Conservation (phyloP, 176 grass and related monocot species). For the Musa schizocarpa region DNA sequence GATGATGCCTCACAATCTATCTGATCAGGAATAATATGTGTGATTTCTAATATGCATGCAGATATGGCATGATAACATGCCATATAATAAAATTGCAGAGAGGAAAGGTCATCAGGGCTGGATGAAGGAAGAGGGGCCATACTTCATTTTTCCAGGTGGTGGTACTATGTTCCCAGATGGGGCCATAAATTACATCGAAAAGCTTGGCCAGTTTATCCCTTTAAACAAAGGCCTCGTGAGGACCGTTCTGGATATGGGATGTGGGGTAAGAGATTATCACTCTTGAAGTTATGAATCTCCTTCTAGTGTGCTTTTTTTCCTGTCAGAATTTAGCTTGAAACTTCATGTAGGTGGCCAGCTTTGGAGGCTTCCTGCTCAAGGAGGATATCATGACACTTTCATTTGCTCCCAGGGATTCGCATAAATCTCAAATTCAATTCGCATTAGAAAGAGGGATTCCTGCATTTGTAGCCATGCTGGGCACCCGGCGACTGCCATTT, state of each 20-base stretch:
- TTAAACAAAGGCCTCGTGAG: conserved; percentile 57
- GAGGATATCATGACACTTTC: conserved; percentile 82
- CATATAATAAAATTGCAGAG: conserved; percentile 88
- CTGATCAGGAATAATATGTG: neutral
- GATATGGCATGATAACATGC: conserved; percentile 98
- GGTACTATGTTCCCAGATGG: conserved; percentile 94
- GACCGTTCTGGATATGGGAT: conserved; percentile 92
- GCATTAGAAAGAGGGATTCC: conserved; percentile 89
- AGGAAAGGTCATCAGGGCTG: conserved; percentile 96
- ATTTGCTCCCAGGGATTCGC: conserved; percentile 93
- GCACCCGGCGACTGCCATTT: conserved; percentile 70
- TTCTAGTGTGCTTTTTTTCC: neutral
- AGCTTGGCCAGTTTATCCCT: conserved; percentile 48
- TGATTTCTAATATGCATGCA: conserved; percentile 26
- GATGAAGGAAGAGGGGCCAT: conserved; percentile 77
- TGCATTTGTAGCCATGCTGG: conserved; percentile 83
- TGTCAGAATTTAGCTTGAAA: neutral
- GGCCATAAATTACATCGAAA: conserved; percentile 70
- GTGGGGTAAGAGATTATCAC: conserved; percentile 58
- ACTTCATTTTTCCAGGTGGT: conserved; percentile 86
- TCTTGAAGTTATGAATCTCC: conserved; percentile 6
- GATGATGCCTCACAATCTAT: neutral
- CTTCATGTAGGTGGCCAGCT: conserved; percentile 75
- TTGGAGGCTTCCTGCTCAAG: conserved; percentile 83
- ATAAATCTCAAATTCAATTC: conserved; percentile 98